phyloP scores from a whole-genome alignment of 1,284 basidiomycete species.

The Marasmius oreades region DNA sequence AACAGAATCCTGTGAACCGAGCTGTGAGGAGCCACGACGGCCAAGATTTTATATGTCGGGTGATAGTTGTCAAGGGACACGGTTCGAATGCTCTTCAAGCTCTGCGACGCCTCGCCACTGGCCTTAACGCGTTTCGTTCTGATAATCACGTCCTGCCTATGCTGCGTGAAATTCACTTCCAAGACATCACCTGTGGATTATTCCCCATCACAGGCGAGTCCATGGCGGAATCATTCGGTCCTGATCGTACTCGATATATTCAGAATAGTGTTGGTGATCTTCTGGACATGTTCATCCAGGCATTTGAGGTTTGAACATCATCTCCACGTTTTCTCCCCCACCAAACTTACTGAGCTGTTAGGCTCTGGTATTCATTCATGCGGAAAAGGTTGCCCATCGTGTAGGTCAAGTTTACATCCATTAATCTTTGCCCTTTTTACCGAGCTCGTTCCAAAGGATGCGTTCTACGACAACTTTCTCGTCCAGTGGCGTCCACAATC shows the following conservation, averaged over 20 bases:
- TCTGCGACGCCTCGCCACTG: slow-evolving; percentile 19
- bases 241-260: no score
- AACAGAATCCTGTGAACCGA: slow-evolving; percentile 17
- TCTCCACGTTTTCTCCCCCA: neutral
- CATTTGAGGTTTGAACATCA: slow-evolving; percentile 23
- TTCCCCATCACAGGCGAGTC: slow-evolving; percentile 25
- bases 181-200: slow-evolving; percentile 27
- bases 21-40: slow-evolving; percentile 19
- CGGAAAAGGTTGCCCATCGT: no score
- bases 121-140: slow-evolving; percentile 14
- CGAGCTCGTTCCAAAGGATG: slow-evolving; percentile 16
- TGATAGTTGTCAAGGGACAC: slow-evolving; percentile 19
- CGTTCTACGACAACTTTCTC: slow-evolving; percentile 25
- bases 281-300: slow-evolving; percentile 24
- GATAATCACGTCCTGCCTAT: slow-evolving; percentile 26
- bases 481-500: slow-evolving; percentile 27
- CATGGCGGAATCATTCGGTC: no score
- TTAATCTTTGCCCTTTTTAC: neutral
- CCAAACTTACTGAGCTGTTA: neutral
- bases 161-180: slow-evolving; percentile 22
- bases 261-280: no score
- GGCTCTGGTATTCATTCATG: no score
- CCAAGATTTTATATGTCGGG: slow-evolving; percentile 19
- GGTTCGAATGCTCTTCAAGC: slow-evolving; percentile 22
- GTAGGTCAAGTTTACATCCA: neutral